Percentiles rank a stretch among this genome's conserved stretches.
These are phyloP conservation scores for Alternaria triticina DNA, from an alignment of 2,329 filamentous ascomycete species.

Conservation along the genomic window DNA sequence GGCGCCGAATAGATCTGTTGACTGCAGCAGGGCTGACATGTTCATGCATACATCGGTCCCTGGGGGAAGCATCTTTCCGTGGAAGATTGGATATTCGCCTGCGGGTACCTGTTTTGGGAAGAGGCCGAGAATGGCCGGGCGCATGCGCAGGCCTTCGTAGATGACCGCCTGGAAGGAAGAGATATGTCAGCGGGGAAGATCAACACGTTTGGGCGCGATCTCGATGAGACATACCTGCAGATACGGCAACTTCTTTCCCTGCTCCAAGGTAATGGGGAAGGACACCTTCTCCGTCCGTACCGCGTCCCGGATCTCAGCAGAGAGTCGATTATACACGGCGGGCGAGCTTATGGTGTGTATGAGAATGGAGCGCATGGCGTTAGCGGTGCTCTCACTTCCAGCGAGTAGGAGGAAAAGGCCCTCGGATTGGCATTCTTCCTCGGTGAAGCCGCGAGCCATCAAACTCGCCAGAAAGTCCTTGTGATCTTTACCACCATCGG, in stretches of 20 bases:
- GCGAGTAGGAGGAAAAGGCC: conserved; percentile 12
- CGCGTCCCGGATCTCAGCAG: conserved; percentile 9
- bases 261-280: conserved; percentile 5
- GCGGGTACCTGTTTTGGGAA: conserved; percentile 9
- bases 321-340: conserved; percentile 6
- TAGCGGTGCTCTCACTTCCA: conserved; percentile 19
- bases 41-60: conserved; percentile 1
- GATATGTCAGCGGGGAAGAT: background rate
- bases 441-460: conserved; percentile 11
- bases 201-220: background rate
- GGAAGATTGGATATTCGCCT: background rate
- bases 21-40: background rate
- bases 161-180: conserved; percentile 9
- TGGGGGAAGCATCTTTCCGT: background rate
- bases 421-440: conserved; percentile 10
- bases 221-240: conserved; percentile 5
- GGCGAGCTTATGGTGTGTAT: conserved; percentile 10
- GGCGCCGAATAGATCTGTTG: background rate
- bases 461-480: conserved; percentile 1
- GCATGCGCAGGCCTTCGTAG: conserved; percentile 40
- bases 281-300: conserved; percentile 2
- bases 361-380: conserved; percentile 12
- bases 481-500: background rate
- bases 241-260: conserved; percentile 18
- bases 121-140: conserved; percentile 8